Evolutionary conservation across 768 basidiomycete genomes (phyloP), one percentile per base, ranked within the genome.

Genomic region (Boletus reticulatus): DNA sequence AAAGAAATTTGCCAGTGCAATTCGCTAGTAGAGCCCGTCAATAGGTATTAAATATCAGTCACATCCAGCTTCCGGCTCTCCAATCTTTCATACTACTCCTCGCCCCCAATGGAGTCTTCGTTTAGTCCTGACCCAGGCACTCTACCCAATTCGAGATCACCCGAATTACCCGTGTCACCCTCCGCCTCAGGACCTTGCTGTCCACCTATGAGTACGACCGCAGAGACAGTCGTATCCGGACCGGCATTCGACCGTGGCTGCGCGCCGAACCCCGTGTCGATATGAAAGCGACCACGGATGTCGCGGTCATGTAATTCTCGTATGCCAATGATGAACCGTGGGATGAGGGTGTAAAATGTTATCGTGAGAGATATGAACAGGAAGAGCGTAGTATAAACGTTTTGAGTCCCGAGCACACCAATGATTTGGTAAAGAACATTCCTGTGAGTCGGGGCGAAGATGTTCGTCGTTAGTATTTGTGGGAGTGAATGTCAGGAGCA

Each of bases 291-390:
- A 6, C 27, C 19, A 17, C 14, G 11, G 5, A 39, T 1, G 14
- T 34, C 50, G 0, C 6, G 32, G 3, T 37, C 48, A 14, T 31
- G 48, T 7, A 56, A 4, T 16, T 39, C 37, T 4, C 60, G 57
- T 0, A 59, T 4, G 14, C 22, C 31, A n/a, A 56, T 50, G 24
- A 61, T 52, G 41, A 59, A 59, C 1, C 58, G 48, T 6, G 60
- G 60, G 4, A 41, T 7, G 7, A 50, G 22, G 3, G 48, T 34
- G 19, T 22, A 45, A 12, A 60, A 13, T 14, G n/a, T n/a, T n/a
- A n/a, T n/a, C n/a, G n/a, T n/a, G n/a, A n/a, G 13, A 2, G 0
- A 45, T 24, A n/a, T 13, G 12, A 32, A 12, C 32, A 32, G 32
- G 32, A 32, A 32, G 32, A 32, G 6, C 6, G 8, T 2, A 48